These are phyloP conservation scores for Saccharomyces pastorianus DNA, from an alignment of 1,139 yeast genomes.

Conservation along the genomic window DNA sequence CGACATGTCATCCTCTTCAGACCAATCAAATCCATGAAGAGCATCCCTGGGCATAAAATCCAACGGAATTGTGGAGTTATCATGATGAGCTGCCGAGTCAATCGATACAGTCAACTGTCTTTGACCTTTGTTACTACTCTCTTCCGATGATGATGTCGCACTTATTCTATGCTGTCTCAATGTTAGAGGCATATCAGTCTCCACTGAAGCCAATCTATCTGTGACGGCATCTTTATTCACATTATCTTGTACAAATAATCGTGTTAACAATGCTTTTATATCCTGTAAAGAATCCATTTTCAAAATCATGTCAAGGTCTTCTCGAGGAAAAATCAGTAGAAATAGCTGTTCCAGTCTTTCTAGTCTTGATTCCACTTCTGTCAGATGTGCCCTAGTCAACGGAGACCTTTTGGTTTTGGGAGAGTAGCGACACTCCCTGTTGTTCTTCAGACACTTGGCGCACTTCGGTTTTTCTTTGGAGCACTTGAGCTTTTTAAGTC, in stretches of 20 bases:
- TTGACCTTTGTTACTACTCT: neutral
- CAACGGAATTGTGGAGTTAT: conserved; percentile 18
- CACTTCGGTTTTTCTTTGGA: conserved; percentile 72
- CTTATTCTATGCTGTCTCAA: neutral
- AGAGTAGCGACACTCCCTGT: conserved; percentile 68
- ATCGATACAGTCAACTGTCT: neutral
- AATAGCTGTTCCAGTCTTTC: conserved; percentile 48
- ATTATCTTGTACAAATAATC: conserved; percentile 2
- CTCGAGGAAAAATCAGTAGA: conserved; percentile 37
- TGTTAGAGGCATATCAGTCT: neutral
- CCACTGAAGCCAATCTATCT: neutral
- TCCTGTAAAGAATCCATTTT: conserved; percentile 7
- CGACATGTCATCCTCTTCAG: conserved; percentile 38
- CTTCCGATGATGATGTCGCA: neutral
- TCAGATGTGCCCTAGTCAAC: conserved; percentile 69
- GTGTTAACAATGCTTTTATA: conserved; percentile 4
- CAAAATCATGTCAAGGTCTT: conserved; percentile 36
- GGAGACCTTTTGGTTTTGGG: conserved; percentile 77
- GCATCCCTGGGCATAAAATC: conserved; percentile 39
- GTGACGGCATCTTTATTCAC: neutral
- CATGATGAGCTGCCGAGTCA: neutral
- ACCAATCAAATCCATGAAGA: conserved; percentile 50
- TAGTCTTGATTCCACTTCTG: conserved; percentile 64
- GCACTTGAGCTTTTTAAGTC: conserved; percentile 44
- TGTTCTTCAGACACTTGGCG: conserved; percentile 62